Conservation (phyloP, 106 monocot species). For the Dendrobium chrysotoxum region DNA sequence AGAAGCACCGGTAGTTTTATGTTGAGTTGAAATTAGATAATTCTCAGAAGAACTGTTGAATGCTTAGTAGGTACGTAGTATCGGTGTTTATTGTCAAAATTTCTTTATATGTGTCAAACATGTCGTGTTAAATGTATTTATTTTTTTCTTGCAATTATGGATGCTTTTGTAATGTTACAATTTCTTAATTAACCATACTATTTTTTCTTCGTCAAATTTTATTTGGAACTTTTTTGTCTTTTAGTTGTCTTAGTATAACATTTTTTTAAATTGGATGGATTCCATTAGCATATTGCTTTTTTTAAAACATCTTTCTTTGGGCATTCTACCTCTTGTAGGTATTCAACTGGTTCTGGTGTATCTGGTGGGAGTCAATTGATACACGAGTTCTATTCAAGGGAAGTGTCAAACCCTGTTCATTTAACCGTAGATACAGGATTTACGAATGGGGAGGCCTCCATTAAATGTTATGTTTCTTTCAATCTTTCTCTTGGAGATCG, state of each 20-base stretch:
- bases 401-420: constrained; percentile 78
- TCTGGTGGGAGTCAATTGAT: constrained; percentile 83
- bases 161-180: neutral
- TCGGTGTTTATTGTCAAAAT: neutral
- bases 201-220: neutral
- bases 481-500: constrained; percentile 80
- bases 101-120: neutral
- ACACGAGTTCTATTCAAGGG: constrained; percentile 88
- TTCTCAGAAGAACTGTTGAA: neutral
- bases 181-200: neutral
- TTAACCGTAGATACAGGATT: constrained; percentile 91
- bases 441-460: constrained; percentile 73
- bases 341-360: constrained; percentile 88
- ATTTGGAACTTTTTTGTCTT: neutral
- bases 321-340: constrained; percentile 45
- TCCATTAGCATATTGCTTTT: neutral
- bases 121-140: neutral
- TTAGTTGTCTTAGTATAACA: neutral
- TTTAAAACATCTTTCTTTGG: neutral
- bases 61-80: neutral
- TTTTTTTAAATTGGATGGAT: neutral
- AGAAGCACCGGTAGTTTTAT: no score
- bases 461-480: constrained; percentile 78
- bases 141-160: neutral
- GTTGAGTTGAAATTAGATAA: neutral